Evolutionary conservation across 257 asterid species (phyloP).

Genomic region (Solanum rostratum): DNA sequence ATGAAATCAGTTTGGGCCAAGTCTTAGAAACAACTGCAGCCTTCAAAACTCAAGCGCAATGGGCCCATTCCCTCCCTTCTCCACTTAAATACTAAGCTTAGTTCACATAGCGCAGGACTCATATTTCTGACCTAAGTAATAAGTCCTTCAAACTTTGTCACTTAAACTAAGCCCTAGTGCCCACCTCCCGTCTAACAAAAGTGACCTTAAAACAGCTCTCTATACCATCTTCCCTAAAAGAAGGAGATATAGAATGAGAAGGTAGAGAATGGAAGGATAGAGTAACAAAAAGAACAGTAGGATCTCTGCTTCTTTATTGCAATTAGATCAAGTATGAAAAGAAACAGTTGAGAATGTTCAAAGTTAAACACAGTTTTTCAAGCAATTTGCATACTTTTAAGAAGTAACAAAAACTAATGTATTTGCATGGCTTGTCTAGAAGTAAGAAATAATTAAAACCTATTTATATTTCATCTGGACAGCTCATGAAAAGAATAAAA

Average conservation of each 20-base stretch:
- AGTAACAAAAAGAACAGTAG: not conserved
- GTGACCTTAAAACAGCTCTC: not conserved
- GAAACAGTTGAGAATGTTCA: not conserved
- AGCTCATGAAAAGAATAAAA: not conserved
- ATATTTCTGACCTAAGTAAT: not conserved
- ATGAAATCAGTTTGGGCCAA: not conserved
- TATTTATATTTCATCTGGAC: not conserved
- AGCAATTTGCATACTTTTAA: not conserved
- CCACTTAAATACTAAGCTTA: not conserved
- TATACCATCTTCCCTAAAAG: not conserved
- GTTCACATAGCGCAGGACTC: not conserved
- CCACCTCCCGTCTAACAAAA: not conserved
- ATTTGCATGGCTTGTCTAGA: not conserved
- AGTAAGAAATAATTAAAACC: not conserved
- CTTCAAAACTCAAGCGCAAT: not conserved
- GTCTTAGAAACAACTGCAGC: not conserved
- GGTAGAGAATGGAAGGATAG: not conserved
- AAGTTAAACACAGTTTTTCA: not conserved
- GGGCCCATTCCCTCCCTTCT: not conserved
- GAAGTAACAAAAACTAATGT: not conserved
- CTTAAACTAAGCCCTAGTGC: not conserved
- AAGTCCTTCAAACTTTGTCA: not conserved
- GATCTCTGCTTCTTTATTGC: not conserved
- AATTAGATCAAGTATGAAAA: not conserved
- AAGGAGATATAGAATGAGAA: not conserved